Percentiles rank a stretch among this genome's conserved stretches.
Conservation (phyloP, 23 red algal species). For the Gracilariopsis chorda region DNA sequence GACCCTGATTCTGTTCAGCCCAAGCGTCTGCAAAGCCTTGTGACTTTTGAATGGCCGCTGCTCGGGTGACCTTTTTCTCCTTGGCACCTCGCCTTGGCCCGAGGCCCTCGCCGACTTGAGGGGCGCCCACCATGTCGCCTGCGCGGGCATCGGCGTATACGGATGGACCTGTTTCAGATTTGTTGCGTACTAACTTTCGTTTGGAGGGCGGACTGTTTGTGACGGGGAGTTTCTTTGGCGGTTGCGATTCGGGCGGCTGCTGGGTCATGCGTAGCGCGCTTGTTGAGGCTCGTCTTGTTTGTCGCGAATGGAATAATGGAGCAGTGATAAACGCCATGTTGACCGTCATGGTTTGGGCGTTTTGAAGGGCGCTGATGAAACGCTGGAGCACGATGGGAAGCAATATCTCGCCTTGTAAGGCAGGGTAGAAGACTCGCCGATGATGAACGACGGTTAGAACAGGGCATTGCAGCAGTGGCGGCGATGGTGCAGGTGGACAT, state of each 20-base stretch:
- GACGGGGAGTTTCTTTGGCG: slow-evolving; percentile 19
- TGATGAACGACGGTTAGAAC: no score
- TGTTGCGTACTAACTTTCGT: slow-evolving; percentile 34
- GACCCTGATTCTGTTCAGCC: slow-evolving; percentile 44
- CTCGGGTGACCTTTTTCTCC: slow-evolving; percentile 39
- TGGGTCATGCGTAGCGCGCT: not conserved
- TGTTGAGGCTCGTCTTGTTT: not conserved
- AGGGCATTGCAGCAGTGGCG: no score
- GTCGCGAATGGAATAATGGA: not conserved
- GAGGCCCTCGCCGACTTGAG: slow-evolving; percentile 15
- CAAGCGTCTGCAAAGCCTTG: slow-evolving; percentile 57
- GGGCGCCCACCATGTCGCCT: slow-evolving; percentile 49
- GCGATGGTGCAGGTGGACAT: no score
- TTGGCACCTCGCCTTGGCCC: slow-evolving; percentile 10
- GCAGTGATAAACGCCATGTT: slow-evolving; percentile 5
- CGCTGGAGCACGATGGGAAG: no score
- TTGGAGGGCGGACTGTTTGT: slow-evolving; percentile 8
- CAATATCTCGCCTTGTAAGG: no score
- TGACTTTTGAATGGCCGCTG: slow-evolving; percentile 47
- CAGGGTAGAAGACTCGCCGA: no score
- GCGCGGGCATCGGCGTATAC: slow-evolving; percentile 31
- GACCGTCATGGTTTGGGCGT: not conserved
- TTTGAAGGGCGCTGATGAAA: not conserved
- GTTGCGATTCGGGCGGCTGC: no score
- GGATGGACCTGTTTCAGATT: not conserved